Evolutionary conservation across 2,329 filamentous ascomycete genomes (phyloP).

Genomic region (Parascedosporium putredinis): DNA sequence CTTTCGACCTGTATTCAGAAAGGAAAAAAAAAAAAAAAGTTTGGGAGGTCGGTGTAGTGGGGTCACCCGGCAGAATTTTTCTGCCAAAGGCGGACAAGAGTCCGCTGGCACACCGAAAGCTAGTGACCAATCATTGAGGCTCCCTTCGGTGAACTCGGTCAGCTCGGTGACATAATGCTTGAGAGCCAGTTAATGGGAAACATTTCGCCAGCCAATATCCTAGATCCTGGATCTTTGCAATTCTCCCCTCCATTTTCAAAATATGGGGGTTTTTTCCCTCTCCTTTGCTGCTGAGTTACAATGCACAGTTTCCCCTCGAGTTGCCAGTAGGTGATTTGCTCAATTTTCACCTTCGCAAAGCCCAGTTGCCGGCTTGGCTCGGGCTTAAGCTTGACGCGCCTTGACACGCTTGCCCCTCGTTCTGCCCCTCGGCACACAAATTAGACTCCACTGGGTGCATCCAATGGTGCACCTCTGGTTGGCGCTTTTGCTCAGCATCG

Average conservation of each 20-base stretch:
- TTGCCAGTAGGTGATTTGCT: too few relatives aligned
- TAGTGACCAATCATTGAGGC: not conserved
- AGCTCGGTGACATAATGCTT: conserved; percentile 4
- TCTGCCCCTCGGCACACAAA: conserved; percentile 5
- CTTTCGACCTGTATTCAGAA: not conserved
- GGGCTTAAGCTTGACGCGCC: conserved; percentile 2
- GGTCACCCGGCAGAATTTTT: conserved; percentile 4
- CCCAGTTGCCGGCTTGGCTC: not conserved
- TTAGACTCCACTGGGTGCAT: not conserved
- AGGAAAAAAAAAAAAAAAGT: conserved; percentile 3
- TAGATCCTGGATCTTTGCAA: not conserved
- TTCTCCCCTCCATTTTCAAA: not conserved
- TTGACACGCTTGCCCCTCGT: conserved; percentile 6
- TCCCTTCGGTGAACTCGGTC: not conserved
- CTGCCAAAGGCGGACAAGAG: not conserved
- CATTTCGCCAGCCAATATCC: too few relatives aligned
- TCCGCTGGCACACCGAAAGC: not conserved
- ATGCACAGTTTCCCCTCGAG: too few relatives aligned
- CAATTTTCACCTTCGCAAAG: too few relatives aligned
- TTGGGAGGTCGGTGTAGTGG: conserved; percentile 9
- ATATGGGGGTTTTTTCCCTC: too few relatives aligned
- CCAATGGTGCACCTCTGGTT: not conserved
- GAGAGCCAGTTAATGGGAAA: too few relatives aligned
- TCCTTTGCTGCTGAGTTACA: too few relatives aligned
- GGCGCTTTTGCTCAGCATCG: too few relatives aligned